These are phyloP conservation scores for Populus pruinosa DNA, from an alignment of 345 rosid genomes.

Conservation along the genomic window DNA sequence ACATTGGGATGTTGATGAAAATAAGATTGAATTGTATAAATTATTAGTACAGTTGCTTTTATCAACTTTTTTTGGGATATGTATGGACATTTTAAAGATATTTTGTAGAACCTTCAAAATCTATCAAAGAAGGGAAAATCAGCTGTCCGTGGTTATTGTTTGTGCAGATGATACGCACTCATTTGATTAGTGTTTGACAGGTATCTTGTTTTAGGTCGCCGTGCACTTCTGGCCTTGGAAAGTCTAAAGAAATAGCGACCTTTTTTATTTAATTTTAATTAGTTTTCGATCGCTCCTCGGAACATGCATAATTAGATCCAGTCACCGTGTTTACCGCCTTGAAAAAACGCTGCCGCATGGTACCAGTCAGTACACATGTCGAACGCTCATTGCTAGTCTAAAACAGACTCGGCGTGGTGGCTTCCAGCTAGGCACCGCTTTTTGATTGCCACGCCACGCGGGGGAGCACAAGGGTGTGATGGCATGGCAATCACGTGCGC, in stretches of 20 bases:
- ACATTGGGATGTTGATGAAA: too few relatives aligned
- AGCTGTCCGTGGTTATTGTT: neutral
- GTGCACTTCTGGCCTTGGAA: neutral
- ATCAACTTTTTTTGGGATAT: neutral
- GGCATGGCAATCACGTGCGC: constrained; percentile 17
- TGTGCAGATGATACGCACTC: neutral
- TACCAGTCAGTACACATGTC: constrained; percentile 15
- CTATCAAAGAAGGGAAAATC: neutral
- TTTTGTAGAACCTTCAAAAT: neutral
- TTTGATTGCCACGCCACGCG: constrained; percentile 17
- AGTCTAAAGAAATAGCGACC: neutral
- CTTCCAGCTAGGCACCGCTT: constrained; percentile 26
- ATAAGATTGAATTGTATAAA: too few relatives aligned
- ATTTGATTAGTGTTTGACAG: neutral
- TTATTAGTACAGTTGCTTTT: too few relatives aligned
- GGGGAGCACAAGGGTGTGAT: constrained; percentile 13
- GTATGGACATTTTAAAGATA: neutral
- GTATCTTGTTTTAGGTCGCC: neutral
- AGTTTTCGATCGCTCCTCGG: neutral
- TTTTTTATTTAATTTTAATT: neutral
- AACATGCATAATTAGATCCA: neutral
- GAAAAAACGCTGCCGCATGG: neutral
- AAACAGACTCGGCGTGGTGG: constrained; percentile 10
- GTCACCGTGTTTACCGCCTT: constrained; percentile 29
- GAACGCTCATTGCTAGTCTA: neutral